Conservation (phyloP, 768 basidiomycete species). For the Amanita phalloides region DNA sequence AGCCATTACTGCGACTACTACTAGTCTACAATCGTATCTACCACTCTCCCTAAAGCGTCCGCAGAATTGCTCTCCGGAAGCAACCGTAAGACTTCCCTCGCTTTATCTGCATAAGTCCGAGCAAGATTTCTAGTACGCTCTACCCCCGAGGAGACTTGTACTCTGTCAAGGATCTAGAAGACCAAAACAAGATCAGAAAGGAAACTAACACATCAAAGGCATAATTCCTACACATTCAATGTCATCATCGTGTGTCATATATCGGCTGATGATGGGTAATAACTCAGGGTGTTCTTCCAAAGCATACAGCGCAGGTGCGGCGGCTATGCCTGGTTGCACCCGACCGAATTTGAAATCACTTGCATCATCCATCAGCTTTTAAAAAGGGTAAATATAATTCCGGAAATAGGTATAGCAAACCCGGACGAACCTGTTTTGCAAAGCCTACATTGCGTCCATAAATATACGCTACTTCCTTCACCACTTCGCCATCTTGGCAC, state of each 20-base stretch:
- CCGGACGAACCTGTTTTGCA: constrained; percentile 39
- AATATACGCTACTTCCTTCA: constrained; percentile 86
- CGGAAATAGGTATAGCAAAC: neutral
- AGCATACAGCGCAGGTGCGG: constrained; percentile 79
- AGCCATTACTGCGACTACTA: constrained; percentile 9
- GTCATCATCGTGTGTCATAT: constrained; percentile 71
- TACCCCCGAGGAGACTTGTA: constrained; percentile 62
- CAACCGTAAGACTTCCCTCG: constrained; percentile 51
- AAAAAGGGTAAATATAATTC: constrained; percentile 4
- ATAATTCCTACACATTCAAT: constrained; percentile 54
- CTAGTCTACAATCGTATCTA: constrained; percentile 46
- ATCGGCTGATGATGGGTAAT: constrained; percentile 66
- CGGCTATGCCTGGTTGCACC: constrained; percentile 35
- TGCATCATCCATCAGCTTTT: constrained; percentile 77
- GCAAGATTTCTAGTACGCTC: constrained; percentile 75
- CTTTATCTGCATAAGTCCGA: constrained; percentile 61
- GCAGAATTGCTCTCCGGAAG: constrained; percentile 80
- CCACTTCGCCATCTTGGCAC: constrained; percentile 58
- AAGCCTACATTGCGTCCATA: constrained; percentile 88
- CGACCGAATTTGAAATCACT: constrained; percentile 52
- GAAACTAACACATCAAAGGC: neutral
- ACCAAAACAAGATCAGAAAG: neutral
- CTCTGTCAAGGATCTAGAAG: constrained; percentile 53
- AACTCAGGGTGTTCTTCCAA: constrained; percentile 76
- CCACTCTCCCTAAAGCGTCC: constrained; percentile 61